phyloP scores from a whole-genome alignment of 768 basidiomycete genomes.

The Leccinum barrowsii region DNA sequence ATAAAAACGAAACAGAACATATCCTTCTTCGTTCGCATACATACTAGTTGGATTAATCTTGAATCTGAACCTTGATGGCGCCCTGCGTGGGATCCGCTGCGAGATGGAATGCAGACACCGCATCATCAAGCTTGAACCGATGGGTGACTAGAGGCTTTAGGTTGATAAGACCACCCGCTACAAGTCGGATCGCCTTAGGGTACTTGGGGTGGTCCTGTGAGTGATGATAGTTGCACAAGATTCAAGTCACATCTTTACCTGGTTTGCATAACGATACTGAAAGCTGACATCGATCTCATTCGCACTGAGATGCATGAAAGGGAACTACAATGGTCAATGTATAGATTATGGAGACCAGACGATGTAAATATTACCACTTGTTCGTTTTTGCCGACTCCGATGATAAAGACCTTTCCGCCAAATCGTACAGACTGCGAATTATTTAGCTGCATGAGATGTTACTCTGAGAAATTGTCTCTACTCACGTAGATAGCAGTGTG shows the following conservation, averaged over 20 bases:
- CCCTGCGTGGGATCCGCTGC: slow-evolving; percentile 65
- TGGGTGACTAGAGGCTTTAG: slow-evolving; percentile 81
- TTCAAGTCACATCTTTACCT: slow-evolving; percentile 30
- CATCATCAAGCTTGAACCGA: slow-evolving; percentile 66
- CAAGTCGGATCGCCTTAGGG: slow-evolving; percentile 78
- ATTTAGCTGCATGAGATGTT: not conserved
- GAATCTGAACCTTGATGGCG: slow-evolving; percentile 68
- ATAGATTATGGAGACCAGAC: not conserved
- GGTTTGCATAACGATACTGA: slow-evolving; percentile 68
- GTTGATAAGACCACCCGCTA: slow-evolving; percentile 70
- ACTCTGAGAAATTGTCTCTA: not conserved
- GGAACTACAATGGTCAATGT: slow-evolving; percentile 41
- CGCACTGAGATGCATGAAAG: slow-evolving; percentile 69
- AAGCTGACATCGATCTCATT: slow-evolving; percentile 69
- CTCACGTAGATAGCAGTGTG: slow-evolving; percentile 56
- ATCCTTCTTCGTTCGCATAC: not conserved
- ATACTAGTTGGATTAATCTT: slow-evolving; percentile 35
- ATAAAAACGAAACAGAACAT: not conserved
- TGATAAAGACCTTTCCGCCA: slow-evolving; percentile 66
- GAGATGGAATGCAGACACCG: slow-evolving; percentile 74
- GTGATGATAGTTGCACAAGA: not conserved
- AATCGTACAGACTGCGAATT: slow-evolving; percentile 53
- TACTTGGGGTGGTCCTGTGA: slow-evolving; percentile 42
- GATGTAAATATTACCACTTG: slow-evolving; percentile 40
- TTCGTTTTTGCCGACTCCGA: slow-evolving; percentile 66